A percentile compares a stretch with the other conserved stretches of the same genome.
Conservation (phyloP, 176 grass and related monocot species). For the Pharus latifolius region DNA sequence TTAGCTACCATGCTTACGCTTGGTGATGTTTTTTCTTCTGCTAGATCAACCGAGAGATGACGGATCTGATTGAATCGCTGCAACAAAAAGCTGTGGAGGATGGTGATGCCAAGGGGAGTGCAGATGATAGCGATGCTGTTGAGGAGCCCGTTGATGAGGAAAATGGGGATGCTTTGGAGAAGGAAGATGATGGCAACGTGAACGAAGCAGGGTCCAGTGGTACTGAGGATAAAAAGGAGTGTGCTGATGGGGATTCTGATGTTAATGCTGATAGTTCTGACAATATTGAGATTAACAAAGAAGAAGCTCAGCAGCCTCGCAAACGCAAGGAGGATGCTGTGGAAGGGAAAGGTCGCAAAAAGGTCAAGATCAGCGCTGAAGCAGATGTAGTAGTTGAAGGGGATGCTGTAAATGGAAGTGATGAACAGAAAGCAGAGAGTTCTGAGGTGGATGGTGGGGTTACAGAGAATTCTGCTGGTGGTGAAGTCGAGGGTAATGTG, state of each 20-base stretch:
- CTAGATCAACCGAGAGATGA: conserved; percentile 88
- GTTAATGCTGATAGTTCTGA: conserved; percentile 5
- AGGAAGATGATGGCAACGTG: conserved; percentile 16
- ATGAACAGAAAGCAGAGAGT: not conserved
- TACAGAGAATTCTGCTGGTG: no score
- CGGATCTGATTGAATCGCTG: conserved; percentile 55
- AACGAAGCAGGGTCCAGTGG: conserved; percentile 9
- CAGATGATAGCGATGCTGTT: conserved; percentile 5
- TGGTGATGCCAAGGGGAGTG: conserved; percentile 10
- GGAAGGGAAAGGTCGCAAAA: conserved; percentile 5
- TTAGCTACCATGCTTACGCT: not conserved
- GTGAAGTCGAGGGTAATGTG: not conserved
- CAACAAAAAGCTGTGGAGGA: conserved; percentile 43
- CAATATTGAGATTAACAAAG: conserved; percentile 23
- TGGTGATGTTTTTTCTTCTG: conserved; percentile 11
- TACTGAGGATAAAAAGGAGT: not conserved
- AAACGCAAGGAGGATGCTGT: conserved; percentile 8
- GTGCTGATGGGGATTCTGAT: conserved; percentile 4
- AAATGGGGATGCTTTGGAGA: conserved; percentile 8
- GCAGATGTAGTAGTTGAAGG: conserved; percentile 1
- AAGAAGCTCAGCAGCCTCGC: not conserved
- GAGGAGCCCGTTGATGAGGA: conserved; percentile 26
- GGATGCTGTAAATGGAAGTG: not conserved
- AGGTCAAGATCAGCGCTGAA: conserved; percentile 13
- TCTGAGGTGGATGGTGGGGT: not conserved